Evolutionary conservation across 1,284 basidiomycete genomes (phyloP).

Genomic region (Pseudozyma flocculosa): DNA sequence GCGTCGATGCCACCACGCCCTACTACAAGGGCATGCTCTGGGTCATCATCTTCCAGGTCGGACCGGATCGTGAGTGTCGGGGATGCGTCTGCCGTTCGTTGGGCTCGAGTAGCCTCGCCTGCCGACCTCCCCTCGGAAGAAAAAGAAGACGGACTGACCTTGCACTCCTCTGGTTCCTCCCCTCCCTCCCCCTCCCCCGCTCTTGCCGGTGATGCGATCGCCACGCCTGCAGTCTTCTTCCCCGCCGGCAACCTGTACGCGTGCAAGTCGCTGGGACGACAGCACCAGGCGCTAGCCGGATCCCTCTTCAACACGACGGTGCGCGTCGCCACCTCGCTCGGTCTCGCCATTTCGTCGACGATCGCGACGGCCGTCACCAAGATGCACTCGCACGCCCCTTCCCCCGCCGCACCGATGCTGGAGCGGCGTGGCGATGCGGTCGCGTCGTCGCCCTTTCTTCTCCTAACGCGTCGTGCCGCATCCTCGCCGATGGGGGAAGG

Average conservation of each 20-base stretch:
- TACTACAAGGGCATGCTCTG: conserved; percentile 84
- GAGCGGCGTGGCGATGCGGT: no score
- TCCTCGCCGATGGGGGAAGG: no score
- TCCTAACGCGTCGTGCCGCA: conserved; percentile 1
- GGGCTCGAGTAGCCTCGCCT: no score
- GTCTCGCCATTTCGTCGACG: conserved; percentile 42
- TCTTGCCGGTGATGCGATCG: neutral
- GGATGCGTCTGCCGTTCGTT: neutral
- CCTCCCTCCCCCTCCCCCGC: neutral
- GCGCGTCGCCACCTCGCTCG: conserved; percentile 47
- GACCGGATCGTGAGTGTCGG: conserved; percentile 18
- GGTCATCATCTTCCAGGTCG: conserved; percentile 65
- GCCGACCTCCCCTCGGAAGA: neutral
- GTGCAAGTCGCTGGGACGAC: conserved; percentile 32
- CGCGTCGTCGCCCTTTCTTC: no score
- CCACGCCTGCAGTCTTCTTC: conserved; percentile 20
- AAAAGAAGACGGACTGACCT: no score
- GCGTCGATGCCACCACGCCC: conserved; percentile 66
- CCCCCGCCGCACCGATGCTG: conserved; percentile 13
- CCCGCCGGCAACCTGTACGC: conserved; percentile 37
- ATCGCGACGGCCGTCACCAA: conserved; percentile 42
- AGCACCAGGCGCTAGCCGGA: conserved; percentile 44
- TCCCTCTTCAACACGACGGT: conserved; percentile 49
- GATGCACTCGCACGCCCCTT: neutral
- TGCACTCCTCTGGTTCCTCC: no score